Conservation (phyloP, 2,329 filamentous ascomycete genomes). For the Aquanectria penicillioides region DNA sequence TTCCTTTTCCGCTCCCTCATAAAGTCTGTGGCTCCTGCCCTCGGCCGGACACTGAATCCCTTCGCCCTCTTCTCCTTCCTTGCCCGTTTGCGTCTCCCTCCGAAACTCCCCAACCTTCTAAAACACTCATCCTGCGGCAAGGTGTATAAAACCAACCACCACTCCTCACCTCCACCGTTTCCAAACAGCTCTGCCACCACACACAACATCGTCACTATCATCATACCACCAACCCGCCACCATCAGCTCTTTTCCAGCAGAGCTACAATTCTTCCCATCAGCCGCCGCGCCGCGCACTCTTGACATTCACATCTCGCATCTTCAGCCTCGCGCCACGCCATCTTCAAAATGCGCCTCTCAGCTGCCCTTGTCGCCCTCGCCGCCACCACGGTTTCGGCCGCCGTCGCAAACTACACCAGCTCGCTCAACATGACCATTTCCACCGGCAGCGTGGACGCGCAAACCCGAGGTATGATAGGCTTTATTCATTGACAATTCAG, state of each 20-base stretch:
- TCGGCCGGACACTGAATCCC: constrained; percentile 10
- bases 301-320: not conserved
- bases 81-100: constrained; percentile 21
- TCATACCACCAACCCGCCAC: constrained; percentile 31
- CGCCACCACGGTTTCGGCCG: constrained; percentile 54
- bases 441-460: constrained; percentile 46
- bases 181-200: constrained; percentile 18
- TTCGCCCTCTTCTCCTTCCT: constrained; percentile 16
- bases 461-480: constrained; percentile 51
- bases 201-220: constrained; percentile 30
- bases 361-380: constrained; percentile 56
- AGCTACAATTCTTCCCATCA: not conserved
- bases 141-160: constrained; percentile 30
- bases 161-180: constrained; percentile 8
- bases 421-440: constrained; percentile 55
- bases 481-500: too few species aligned
- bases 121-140: not conserved
- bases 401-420: constrained; percentile 56
- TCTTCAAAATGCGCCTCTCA: constrained; percentile 53
- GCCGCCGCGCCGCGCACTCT: too few species aligned
- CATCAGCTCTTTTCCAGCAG: constrained; percentile 17
- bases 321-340: not conserved
- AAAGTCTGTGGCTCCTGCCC: constrained; percentile 38
- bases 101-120: constrained; percentile 2
- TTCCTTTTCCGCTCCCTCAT: constrained; percentile 34